Base-by-base conservation (phyloP, 1,139 yeast genomes). In the Zygosaccharomyces pseudobailii region DNA sequence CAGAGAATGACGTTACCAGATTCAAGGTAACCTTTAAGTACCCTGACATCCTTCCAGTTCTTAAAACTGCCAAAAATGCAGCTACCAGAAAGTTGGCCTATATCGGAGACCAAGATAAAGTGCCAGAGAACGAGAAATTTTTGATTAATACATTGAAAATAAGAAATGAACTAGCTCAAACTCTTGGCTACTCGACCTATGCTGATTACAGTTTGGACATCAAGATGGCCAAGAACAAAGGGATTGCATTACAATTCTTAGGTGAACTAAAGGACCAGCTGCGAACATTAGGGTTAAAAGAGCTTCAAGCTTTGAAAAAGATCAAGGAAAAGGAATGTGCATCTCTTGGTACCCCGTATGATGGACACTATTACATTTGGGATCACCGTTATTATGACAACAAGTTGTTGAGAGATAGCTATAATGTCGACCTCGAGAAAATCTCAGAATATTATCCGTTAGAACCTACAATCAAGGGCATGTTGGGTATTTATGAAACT, bases 401-500 rank as follows among this genome's bases (percentile, higher is more conserved):
- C 52, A 69, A 78, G 61, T 71, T 82, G 58, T 71, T 87, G 47
- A 87, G 85, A 65, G 72, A 74, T 46, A 78, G 84, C 51, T 86
- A 79, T 67, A 73, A 82, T 58, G 89, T 87, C 28, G 90, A 87
- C 60, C 79, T 80, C 50, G 77, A 78, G 51, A 77, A 80, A 60
- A 81, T 87, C 53, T 72, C 90, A 5, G 89, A 87, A 61, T 87
- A 80, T 63, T 87, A 85, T 72, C 94, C 95, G 32, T 69, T 86
- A 63, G 79, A 82, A 47, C 72, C 77, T 21, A 82, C 95, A 1
- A 78, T 86, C 47, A 62, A 66, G 23, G 79, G 80, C 48, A 86
- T 87, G 92, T 71, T 87, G 49, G 69, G 72, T 3, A 76, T 86
- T 54, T 87, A 83, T 62, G 92, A 85, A 63, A 73, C 71, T 5